A percentile compares a stretch with the other conserved stretches of the same genome.
phyloP scores from a whole-genome alignment of 768 basidiomycete species.

The Bullera alba region DNA sequence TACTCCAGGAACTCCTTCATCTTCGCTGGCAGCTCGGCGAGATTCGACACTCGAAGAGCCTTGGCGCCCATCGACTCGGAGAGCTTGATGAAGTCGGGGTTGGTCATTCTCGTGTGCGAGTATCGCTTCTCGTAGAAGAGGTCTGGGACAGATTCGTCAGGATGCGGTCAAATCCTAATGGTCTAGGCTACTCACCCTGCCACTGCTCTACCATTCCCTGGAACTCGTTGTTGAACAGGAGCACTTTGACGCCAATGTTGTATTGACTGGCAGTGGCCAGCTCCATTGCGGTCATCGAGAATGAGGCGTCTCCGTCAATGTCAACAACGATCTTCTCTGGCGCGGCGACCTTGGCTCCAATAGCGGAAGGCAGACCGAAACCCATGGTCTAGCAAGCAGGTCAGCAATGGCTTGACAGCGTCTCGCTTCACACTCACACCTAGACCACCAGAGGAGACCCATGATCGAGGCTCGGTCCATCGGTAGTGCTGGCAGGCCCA shows the following conservation, averaged over 20 bases:
- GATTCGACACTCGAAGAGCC: constrained; percentile 65
- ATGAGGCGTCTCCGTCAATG: constrained; percentile 95
- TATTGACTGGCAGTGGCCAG: constrained; percentile 86
- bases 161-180: not conserved
- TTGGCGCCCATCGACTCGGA: constrained; percentile 88
- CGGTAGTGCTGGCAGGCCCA: constrained; percentile 94
- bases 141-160: constrained; percentile 50
- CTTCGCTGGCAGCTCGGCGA: constrained; percentile 76
- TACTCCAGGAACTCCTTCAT: constrained; percentile 99
- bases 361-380: constrained; percentile 86
- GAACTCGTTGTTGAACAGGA: constrained; percentile 92
- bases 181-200: constrained; percentile 62
- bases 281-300: constrained; percentile 99
- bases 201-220: constrained; percentile 99
- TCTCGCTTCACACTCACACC: constrained; percentile 58
- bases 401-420: constrained; percentile 3
- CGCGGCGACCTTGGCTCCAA: constrained; percentile 94
- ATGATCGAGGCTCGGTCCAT: constrained; percentile 82
- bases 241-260: constrained; percentile 87
- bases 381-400: constrained; percentile 80
- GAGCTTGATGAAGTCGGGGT: constrained; percentile 88
- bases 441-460: constrained; percentile 86
- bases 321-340: constrained; percentile 91
- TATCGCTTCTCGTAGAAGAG: constrained; percentile 96
- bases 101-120: constrained; percentile 90